Evolutionary conservation across 1,139 yeast genomes (phyloP), one percentile per base, ranked within the genome.

Genomic region (Geotrichum candidum): DNA sequence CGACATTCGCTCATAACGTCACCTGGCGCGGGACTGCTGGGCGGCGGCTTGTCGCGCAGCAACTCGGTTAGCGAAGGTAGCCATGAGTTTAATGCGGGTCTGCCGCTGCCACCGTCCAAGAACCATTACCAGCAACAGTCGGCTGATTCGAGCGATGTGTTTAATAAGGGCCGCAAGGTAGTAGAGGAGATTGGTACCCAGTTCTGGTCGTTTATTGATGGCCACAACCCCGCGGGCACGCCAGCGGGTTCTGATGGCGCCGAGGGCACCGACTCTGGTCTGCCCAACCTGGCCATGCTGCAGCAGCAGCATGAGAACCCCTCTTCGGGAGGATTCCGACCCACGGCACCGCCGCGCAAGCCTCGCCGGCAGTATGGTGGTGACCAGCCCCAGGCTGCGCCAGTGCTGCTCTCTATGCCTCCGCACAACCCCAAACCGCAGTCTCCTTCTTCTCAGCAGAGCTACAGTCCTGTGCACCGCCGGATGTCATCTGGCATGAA

Each of bases 61-160:
- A 41, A 41, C 48, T 41, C 48, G 9, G 48, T 41, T 23, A 41
- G 48, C 18, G 48, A 41, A 6, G 22, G 48, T 10, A 18, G 48
- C 23, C 48, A 41, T n/a, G 48, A 41, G 18, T n/a, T 41, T 18
- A 41, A 41, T 18, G 5, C 48, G 22, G 48, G 48, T 18, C 23
- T 41, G 48, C 48, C 48, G 18, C 48, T 41, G 23, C 48, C 48
- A n/a, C 48, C 48, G n/a, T 41, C 48, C 18, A 41, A n/a, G 18
- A 41, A 41, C 48, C 48, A 41, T 7, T 41, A 41, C 22, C 48
- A 41, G 18, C 22, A 15, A 10, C 18, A n/a, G 7, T 6, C 54
- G 13, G 33, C 53, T 22, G 45, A 56, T 2, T 52, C 54, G 5
- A 62, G 58, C 51, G 76, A 73, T 45, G 73, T 73, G 31, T 58